These are phyloP conservation scores for Rutstroemia sp. DNA, from an alignment of 2,329 filamentous ascomycete genomes.

Conservation along the genomic window DNA sequence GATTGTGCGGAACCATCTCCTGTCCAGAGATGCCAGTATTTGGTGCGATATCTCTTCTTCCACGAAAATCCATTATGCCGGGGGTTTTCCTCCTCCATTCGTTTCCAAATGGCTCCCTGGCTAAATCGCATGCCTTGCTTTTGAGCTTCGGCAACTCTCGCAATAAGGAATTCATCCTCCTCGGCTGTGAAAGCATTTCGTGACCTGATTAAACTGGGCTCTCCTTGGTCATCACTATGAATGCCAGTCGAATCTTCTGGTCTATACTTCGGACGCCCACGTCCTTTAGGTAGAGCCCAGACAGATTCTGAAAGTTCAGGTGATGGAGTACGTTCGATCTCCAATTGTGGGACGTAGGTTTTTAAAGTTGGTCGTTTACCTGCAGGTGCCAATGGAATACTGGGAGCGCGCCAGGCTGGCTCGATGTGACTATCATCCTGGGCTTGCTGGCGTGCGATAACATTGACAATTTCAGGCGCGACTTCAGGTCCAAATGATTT, in stretches of 20 bases:
- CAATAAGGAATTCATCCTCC: conserved; percentile 23
- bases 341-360: conserved; percentile 13
- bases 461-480: conserved; percentile 24
- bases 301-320: conserved; percentile 22
- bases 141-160: conserved; percentile 18
- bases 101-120: conserved; percentile 16
- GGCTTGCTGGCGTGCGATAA: conserved; percentile 20
- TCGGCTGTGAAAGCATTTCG: conserved; percentile 17
- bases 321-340: conserved; percentile 21
- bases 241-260: background rate
- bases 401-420: conserved; percentile 23
- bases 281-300: conserved; percentile 22
- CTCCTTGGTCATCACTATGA: conserved; percentile 1
- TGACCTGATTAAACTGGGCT: background rate
- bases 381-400: conserved; percentile 10
- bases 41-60: background rate
- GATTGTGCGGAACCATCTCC: background rate
- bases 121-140: conserved; percentile 11
- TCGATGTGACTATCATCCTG: conserved; percentile 21
- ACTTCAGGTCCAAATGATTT: conserved; percentile 26
- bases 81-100: conserved; percentile 17
- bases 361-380: conserved; percentile 14
- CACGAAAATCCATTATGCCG: conserved; percentile 15
- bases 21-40: conserved; percentile 4
- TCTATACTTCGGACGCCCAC: conserved; percentile 1